A percentile compares a stretch with the other conserved stretches of the same genome.
phyloP scores from a whole-genome alignment of 2,329 filamentous ascomycete species.

The Neospermospora avenae region DNA sequence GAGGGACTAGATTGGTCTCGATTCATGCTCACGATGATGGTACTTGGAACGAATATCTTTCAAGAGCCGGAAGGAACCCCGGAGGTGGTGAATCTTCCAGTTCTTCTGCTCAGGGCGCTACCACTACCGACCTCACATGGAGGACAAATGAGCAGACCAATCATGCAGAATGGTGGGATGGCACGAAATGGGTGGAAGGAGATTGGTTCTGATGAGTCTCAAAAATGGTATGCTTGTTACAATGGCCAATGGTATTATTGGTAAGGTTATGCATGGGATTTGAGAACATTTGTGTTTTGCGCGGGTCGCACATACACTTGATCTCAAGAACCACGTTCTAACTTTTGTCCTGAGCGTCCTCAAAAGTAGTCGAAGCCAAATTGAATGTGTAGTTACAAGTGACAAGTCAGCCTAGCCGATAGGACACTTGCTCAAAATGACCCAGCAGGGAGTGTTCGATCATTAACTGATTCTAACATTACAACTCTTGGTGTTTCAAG shows the following conservation, averaged over 20 bases:
- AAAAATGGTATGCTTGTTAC: not conserved
- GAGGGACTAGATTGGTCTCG: constrained; percentile 8
- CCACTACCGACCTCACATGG: not conserved
- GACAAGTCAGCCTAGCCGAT: no score
- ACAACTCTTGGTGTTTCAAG: no score
- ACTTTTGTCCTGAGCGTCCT: no score
- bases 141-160: not conserved
- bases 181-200: not conserved
- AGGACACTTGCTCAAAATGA: no score
- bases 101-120: no score
- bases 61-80: not conserved
- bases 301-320: no score
- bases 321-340: no score
- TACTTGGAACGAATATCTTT: constrained; percentile 10
- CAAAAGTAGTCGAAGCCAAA: no score
- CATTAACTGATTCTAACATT: no score
- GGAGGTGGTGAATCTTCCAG: no score
- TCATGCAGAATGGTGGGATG: not conserved
- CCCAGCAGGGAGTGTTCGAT: no score
- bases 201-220: not conserved
- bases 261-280: not conserved
- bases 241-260: not conserved
- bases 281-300: not conserved
- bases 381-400: no score
- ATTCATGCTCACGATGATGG: constrained; percentile 11